These are phyloP conservation scores for Themeda triandra DNA, from an alignment of 176 grass and related monocot genomes.

Conservation along the genomic window DNA sequence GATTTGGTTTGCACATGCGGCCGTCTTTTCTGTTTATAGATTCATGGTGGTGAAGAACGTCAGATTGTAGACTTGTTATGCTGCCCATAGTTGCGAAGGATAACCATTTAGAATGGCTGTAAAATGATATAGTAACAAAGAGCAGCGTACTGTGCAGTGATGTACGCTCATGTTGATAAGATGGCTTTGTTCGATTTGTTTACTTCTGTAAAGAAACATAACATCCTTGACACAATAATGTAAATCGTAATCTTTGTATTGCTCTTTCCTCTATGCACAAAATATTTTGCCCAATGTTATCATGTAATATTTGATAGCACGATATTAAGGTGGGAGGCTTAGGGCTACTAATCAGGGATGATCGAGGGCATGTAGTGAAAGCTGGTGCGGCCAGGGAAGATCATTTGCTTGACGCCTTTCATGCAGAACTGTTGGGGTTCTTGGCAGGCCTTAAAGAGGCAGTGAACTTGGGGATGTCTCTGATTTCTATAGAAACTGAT, in stretches of 20 bases:
- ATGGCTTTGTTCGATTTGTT: background rate
- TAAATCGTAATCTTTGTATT: background rate
- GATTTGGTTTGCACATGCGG: background rate
- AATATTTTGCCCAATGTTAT: too few relatives aligned
- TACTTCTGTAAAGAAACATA: conserved; percentile 1
- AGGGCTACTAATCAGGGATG: too few relatives aligned
- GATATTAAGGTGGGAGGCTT: too few relatives aligned
- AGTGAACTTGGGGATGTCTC: too few relatives aligned
- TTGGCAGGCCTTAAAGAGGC: too few relatives aligned
- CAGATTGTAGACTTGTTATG: background rate
- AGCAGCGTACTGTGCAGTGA: background rate
- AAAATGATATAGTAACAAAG: conserved; percentile 17
- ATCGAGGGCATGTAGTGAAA: too few relatives aligned
- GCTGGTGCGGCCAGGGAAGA: too few relatives aligned
- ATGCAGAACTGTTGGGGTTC: too few relatives aligned
- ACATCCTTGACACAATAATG: background rate
- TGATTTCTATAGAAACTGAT: too few relatives aligned
- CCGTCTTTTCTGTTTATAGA: conserved; percentile 3
- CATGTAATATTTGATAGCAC: too few relatives aligned
- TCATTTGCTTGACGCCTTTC: too few relatives aligned
- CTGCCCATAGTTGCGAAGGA: conserved; percentile 20
- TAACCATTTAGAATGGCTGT: conserved; percentile 15
- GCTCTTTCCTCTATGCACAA: background rate
- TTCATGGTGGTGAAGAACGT: background rate
- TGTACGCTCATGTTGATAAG: conserved; percentile 15